Base-by-base conservation (phyloP, 2,329 filamentous ascomycete genomes). In the Mycocentrospora acerina region DNA sequence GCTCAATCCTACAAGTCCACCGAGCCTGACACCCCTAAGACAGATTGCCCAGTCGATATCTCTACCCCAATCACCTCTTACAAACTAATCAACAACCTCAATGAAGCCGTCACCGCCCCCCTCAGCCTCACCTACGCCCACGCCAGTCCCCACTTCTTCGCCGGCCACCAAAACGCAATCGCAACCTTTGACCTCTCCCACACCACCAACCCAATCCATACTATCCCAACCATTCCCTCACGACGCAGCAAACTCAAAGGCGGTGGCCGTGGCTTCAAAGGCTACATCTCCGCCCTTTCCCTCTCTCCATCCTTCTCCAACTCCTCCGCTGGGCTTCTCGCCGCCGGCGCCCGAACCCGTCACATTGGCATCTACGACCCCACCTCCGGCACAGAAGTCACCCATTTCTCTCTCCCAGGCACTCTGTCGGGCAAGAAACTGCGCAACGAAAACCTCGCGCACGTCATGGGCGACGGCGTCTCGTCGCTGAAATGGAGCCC, bases 341-440 rank as follows among this genome's bases (percentile, higher is more conserved):
- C 81, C 13, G 78, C 78, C 0, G 81, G 81, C 4, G 79, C 79
- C 0, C 76, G 76, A 27, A 74, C 74, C 3, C 69, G 79, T n/a
- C 65, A 75, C 14, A 53, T 85, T 9, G 80, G 73, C 2, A 56
- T 85, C 7, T 83, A 81, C 52, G 76, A 71, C 27, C 68, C 71
- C 43, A 73, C 76, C 3, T 58, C 63, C 15, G 78, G 77, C 2
- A 66, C 74, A 17, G 70, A 71, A 22, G 59, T 79, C 8, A 75
- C 76, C 1, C 71, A 74, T 1, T 81, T 83, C 45, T 66, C 67
- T 7, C 59, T 80, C 2, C 61, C 60, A 0, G 55, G 49, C 16
- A 49, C 48, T 1, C 7, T 49, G 2, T 28, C 44, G 9, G 46
- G 48, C 10, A 32, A 35, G 11, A 48, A 37, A 7, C 16, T 40